Base-by-base conservation (phyloP, 495 filamentous ascomycete genomes). In the Aspergillus coremiiformis region DNA sequence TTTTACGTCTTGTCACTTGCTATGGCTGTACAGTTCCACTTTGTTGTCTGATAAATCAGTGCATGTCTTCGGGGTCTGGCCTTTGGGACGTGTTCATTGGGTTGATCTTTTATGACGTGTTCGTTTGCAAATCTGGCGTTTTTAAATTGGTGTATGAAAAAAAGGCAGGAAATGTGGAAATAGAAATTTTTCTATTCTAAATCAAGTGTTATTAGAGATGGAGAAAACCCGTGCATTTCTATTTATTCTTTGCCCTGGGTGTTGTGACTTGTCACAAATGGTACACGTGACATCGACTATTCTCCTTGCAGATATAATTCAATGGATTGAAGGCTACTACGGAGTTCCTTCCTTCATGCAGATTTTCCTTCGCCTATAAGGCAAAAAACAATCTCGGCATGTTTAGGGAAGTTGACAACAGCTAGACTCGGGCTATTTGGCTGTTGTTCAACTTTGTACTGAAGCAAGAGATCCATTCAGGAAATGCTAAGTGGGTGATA, bases 71-170 rank as follows among this genome's bases (percentile, higher is more conserved):
- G 64, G 66, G 66, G 68, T 74, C 60, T 63, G 68, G 66, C 68
- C 66, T 74, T 60, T 69, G 65, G 69, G 65, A 55, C 53, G 55
- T 61, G 49, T 57, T 59, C 44, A 53, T 60, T 56, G 56, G 66
- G 62, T 69, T 61, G 53, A 58, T 64, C 58, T 63, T 64, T 58
- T 60, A 69, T 69, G 60, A 60, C 65, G 53, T 66, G 57, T 68
- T 65, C 66, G 64, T 69, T n/a, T 73, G 60, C 64, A 67, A 69
- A 66, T 65, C 64, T 63, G 70, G 70, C 70, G 70, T 73, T 73
- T 53, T 66, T 54, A 62, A 60, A 57, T 68, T 57, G 70, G 70
- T 73, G 70, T 73, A 73, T 65, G 58, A 68, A 72, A 66, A 60
- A 62, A 68, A 69, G 66, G 66, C 63, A 70, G 57, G 58, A 68